Evolutionary conservation across 306 rosid genomes (phyloP), one percentile per base, ranked within the genome.

Genomic region (Astragalus membranaceus): DNA sequence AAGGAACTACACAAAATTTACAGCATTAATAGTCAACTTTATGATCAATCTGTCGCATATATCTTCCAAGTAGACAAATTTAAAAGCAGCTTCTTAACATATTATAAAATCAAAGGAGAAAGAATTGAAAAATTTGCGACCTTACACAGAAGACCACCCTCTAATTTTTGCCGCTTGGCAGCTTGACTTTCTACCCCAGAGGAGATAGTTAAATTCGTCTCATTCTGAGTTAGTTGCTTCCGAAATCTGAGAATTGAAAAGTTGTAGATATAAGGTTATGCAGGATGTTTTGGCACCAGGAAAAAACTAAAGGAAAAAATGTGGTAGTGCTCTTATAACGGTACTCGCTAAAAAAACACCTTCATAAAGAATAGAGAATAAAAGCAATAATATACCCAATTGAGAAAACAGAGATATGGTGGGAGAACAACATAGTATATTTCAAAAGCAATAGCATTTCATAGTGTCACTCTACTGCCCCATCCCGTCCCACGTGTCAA

Each of bases 121-220:
- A 76, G 63, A 67, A 50, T 14, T 20, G 15, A 78, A 76, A 58
- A 70, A 13, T 16, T 75, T 64, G 50, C 59, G 54, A 90, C 99
- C 97, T 91, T 95, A 37, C 47, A 83, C 72, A 84, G 80, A 82
- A 80, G 88, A 77, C 99, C 99, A 62, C 88, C 91, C 74, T 95
- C 99, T 72, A 95, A 75, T 77, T 91, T 95, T 76, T 91, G 99
- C 73, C 96, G 79, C 86, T 95, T 95, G 67, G 89, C 69, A 74
- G 99, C 91, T 80, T 91, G 97, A 72, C 60, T 80, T 91, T 89
- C 96, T 44, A 79, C 81, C 20, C 89, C 99, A 14, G 88, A 82
- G 76, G 92, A 72, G 44, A 26, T 71, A 65, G 84, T 80, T 44
- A 87, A 67, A 80, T 81, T 80, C 79, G 67, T 81, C 73, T 81